Conservation (phyloP, 129 eudicot species). For the Ambrosia artemisiifolia region DNA sequence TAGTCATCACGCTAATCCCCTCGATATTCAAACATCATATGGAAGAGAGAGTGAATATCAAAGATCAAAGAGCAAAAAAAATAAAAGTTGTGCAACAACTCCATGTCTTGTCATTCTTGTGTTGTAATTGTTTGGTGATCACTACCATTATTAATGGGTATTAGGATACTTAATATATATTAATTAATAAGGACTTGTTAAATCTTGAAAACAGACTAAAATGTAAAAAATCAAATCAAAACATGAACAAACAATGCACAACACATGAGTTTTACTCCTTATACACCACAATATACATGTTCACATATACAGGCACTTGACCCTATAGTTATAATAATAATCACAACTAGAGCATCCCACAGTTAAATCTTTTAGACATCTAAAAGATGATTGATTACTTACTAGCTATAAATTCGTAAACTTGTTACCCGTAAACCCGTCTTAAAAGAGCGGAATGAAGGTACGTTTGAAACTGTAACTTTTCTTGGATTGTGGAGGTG, state of each 20-base stretch:
- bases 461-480: slow-evolving; percentile 62
- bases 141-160: too few relatives aligned
- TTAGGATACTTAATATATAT: too few relatives aligned
- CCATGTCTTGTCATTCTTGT: too few relatives aligned
- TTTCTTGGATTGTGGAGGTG: slow-evolving; percentile 48
- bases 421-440: slow-evolving; percentile 10
- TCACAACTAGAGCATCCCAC: slow-evolving; percentile 21
- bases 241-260: slow-evolving; percentile 24
- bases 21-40: too few relatives aligned
- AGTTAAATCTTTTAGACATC: slow-evolving; percentile 24
- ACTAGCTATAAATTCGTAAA: slow-evolving; percentile 15
- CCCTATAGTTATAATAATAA: slow-evolving; percentile 21
- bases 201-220: background rate
- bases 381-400: slow-evolving; percentile 26
- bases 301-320: slow-evolving; percentile 30
- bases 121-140: too few relatives aligned
- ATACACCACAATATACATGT: slow-evolving; percentile 25
- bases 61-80: too few relatives aligned
- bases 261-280: slow-evolving; percentile 16
- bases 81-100: too few relatives aligned
- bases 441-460: slow-evolving; percentile 48
- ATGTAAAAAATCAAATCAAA: slow-evolving; percentile 4
- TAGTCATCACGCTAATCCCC: too few relatives aligned
- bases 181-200: too few relatives aligned
- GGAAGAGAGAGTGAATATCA: too few relatives aligned